Evolutionary conservation across 345 rosid species (phyloP), one percentile per base, ranked within the genome.

Genomic region (Triadica sebifera): DNA sequence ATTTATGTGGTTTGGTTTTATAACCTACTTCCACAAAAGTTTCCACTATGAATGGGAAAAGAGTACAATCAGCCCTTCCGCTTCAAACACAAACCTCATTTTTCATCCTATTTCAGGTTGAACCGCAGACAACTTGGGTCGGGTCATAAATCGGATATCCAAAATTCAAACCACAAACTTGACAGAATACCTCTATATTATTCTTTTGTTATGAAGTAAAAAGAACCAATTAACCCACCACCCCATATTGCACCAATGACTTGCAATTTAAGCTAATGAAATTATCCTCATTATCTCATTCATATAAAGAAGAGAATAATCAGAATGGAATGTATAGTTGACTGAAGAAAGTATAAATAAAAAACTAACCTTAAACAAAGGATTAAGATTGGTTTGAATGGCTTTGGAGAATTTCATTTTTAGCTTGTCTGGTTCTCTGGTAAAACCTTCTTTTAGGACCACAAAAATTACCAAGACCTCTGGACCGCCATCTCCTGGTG

Each of bases 351-450:
- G 10, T 6, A 8, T n/a, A 6, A 66, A 13, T 24, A 5, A 69
- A 24, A 25, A 20, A 17, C 80, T 29, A 79, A 90, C 98, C 97
- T 94, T 91, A 52, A 92, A 94, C 74, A 94, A 79, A 24, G 98
- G 98, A 78, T 92, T 94, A 69, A 94, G 97, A 78, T 88, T 86
- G 41, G 56, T 75, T 13, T 94, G 97, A 59, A 94, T 85, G 75
- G 87, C 85, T 77, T 71, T 86, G 0, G 89, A 85, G 82, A 94
- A 83, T 73, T 81, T 87, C 34, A 12, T 72, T 83, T 86, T 91
- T 74, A 92, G 77, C 72, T 85, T 75, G 72, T 86, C 89, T 16
- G 79, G 83, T 38, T 79, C 76, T 9, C 72, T 64, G 52, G 62
- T 66, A 55, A 64, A 76, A 17, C 94, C 93, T 49, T 86, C 74